phyloP scores from a whole-genome alignment of 2,329 filamentous ascomycete genomes.

The Elsinoe australis region DNA sequence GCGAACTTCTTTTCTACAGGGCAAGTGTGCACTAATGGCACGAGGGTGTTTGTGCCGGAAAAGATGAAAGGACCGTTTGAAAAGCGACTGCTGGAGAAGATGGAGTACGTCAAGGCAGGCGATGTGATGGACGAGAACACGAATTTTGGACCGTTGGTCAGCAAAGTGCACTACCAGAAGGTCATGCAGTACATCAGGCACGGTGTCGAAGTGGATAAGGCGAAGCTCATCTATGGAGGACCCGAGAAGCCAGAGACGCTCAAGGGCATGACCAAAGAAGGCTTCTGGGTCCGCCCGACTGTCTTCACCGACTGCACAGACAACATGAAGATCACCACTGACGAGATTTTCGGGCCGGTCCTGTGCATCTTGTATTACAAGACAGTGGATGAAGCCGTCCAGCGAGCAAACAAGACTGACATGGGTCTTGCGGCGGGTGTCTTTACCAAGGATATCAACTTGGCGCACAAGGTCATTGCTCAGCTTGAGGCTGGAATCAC shows the following conservation, averaged over 20 bases:
- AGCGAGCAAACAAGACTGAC: constrained; percentile 66
- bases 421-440: constrained; percentile 78
- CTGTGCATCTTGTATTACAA: constrained; percentile 73
- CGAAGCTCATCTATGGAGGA: constrained; percentile 67
- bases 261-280: constrained; percentile 42
- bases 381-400: constrained; percentile 60
- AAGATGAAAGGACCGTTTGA: constrained; percentile 62
- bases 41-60: constrained; percentile 71
- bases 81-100: constrained; percentile 59
- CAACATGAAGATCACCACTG: constrained; percentile 66
- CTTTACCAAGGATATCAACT: constrained; percentile 66
- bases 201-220: constrained; percentile 65
- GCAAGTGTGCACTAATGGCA: constrained; percentile 90
- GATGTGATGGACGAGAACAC: constrained; percentile 63
- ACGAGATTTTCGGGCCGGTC: constrained; percentile 86
- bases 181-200: constrained; percentile 69
- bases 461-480: constrained; percentile 63
- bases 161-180: constrained; percentile 65
- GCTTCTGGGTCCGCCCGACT: constrained; percentile 80
- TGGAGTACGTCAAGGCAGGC: constrained; percentile 62
- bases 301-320: constrained; percentile 83
- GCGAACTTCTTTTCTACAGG: constrained; percentile 89
- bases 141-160: constrained; percentile 80
- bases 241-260: constrained; percentile 48
- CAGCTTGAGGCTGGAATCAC: constrained; percentile 77